These are phyloP conservation scores for Candida schatavii DNA, from an alignment of 805 yeast species.

Conservation along the genomic window DNA sequence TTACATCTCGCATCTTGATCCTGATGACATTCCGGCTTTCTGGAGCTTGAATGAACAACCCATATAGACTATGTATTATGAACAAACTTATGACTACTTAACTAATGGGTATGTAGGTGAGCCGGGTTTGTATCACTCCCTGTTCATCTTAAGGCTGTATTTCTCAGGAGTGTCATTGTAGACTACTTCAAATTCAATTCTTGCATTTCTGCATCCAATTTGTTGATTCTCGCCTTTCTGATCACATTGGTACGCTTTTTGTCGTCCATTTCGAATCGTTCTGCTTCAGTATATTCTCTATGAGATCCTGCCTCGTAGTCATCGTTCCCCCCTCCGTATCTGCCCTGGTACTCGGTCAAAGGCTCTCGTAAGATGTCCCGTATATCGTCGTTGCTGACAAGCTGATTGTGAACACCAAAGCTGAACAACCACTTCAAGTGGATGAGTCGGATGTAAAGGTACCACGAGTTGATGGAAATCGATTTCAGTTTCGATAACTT, in stretches of 20 bases:
- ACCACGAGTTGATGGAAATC: slow-evolving; percentile 50
- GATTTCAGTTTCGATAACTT: slow-evolving; percentile 45
- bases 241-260: slow-evolving; percentile 34
- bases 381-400: slow-evolving; percentile 35
- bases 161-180: too few relatives aligned
- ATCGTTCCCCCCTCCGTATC: slow-evolving; percentile 14
- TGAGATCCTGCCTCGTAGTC: neutral
- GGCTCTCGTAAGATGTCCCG: slow-evolving; percentile 38
- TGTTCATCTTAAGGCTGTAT: too few relatives aligned
- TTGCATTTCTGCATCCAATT: slow-evolving; percentile 30
- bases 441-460: slow-evolving; percentile 44
- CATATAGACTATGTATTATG: too few relatives aligned
- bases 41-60: too few relatives aligned
- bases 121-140: too few relatives aligned
- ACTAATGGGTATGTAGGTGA: too few relatives aligned
- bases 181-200: slow-evolving; percentile 20
- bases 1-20: slow-evolving; percentile 3
- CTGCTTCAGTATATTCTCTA: slow-evolving; percentile 9
- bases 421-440: slow-evolving; percentile 52
- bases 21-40: neutral
- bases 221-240: slow-evolving; percentile 36
- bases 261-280: slow-evolving; percentile 21
- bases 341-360: slow-evolving; percentile 20
- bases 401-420: slow-evolving; percentile 49
- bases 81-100: too few relatives aligned